These are phyloP conservation scores for Chlamydomonas asymmetrica DNA, from an alignment of 139 green algal genomes.

Conservation along the genomic window DNA sequence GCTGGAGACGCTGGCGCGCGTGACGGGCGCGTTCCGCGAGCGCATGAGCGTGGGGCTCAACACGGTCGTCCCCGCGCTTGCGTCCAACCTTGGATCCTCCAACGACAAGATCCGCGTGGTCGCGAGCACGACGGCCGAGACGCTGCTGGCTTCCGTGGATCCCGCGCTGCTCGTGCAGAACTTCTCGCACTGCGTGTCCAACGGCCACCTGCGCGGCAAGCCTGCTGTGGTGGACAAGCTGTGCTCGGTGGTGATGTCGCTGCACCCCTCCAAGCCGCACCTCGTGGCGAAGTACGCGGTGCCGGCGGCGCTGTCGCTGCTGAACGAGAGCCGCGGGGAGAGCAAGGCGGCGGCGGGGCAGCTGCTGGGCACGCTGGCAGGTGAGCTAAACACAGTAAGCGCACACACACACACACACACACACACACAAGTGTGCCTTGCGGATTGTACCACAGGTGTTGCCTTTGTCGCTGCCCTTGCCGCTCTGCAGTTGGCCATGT, in stretches of 20 bases:
- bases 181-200: slow-evolving; percentile 55
- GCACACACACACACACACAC: too few species aligned
- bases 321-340: slow-evolving; percentile 33
- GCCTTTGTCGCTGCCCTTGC: too few species aligned
- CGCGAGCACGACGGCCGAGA: slow-evolving; percentile 35
- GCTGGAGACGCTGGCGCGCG: slow-evolving; percentile 26
- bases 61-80: slow-evolving; percentile 61
- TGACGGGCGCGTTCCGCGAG: slow-evolving; percentile 15
- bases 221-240: slow-evolving; percentile 56
- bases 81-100: slow-evolving; percentile 47
- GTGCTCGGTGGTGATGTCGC: slow-evolving; percentile 21
- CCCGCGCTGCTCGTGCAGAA: slow-evolving; percentile 55
- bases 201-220: slow-evolving; percentile 49
- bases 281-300: slow-evolving; percentile 44
- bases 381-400: too few species aligned
- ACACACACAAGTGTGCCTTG: too few species aligned
- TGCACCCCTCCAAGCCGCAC: slow-evolving; percentile 40
- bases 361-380: slow-evolving; percentile 29
- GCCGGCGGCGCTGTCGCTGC: slow-evolving; percentile 26
- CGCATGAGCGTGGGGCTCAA: slow-evolving; percentile 43
- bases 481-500: too few species aligned
- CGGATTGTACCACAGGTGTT: too few species aligned
- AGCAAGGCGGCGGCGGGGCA: slow-evolving; percentile 16
- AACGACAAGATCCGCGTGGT: slow-evolving; percentile 56
- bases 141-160: slow-evolving; percentile 37